Conservation (phyloP, 371 early-diverging fungal species). For the Globomyces sp. region DNA sequence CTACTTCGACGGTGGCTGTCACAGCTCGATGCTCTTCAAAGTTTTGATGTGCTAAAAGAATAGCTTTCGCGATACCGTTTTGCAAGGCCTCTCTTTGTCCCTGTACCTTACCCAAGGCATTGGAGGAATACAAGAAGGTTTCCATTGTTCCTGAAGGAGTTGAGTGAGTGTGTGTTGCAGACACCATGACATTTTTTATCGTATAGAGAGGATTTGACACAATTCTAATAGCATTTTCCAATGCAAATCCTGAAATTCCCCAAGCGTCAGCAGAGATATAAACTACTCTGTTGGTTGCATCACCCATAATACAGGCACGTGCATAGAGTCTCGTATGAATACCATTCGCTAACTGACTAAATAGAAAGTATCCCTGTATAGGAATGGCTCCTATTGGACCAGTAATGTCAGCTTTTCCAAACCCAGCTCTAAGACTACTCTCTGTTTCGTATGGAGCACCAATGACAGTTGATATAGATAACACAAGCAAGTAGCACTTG, state of each 20-base stretch:
- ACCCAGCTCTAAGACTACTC: slow-evolving; percentile 19
- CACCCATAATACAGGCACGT: slow-evolving; percentile 54
- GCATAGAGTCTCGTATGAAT: slow-evolving; percentile 56
- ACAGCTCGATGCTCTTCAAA: slow-evolving; percentile 30
- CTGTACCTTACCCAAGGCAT: slow-evolving; percentile 42
- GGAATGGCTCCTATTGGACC: slow-evolving; percentile 41
- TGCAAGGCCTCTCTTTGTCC: slow-evolving; percentile 55
- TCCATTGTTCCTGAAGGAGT: slow-evolving; percentile 35
- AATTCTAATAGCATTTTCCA: slow-evolving; percentile 12
- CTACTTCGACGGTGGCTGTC: slow-evolving; percentile 31
- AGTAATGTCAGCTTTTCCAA: slow-evolving; percentile 34
- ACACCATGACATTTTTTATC: slow-evolving; percentile 60
- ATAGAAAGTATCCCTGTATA: slow-evolving; percentile 52
- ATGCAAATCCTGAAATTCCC: slow-evolving; percentile 42
- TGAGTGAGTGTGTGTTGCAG: slow-evolving; percentile 65
- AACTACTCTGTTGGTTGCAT: slow-evolving; percentile 41
- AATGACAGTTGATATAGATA: too few relatives aligned
- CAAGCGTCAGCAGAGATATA: slow-evolving; percentile 59
- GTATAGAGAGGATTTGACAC: slow-evolving; percentile 25
- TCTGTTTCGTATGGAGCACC: background rate
- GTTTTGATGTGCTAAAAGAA: slow-evolving; percentile 53
- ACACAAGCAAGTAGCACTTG: too few relatives aligned
- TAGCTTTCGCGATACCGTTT: slow-evolving; percentile 54
- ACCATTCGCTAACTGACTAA: slow-evolving; percentile 54
- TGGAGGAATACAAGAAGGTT: slow-evolving; percentile 25